Base-by-base conservation (phyloP, 2,329 filamentous ascomycete species). In the Coniochaeta hoffmannii region DNA sequence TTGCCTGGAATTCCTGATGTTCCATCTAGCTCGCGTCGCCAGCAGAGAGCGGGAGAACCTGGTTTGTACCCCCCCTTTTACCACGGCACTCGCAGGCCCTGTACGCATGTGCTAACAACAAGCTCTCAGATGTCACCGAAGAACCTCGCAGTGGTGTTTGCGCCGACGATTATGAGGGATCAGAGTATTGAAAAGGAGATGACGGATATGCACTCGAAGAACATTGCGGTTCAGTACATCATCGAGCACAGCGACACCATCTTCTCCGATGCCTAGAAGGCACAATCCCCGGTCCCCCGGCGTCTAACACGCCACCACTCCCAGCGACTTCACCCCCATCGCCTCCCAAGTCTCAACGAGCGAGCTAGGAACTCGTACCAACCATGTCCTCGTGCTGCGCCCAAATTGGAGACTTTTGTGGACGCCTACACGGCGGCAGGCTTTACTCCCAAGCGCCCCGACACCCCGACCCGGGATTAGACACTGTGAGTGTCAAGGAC, bases 131-230 rank as follows among this genome's bases (percentile, higher is more conserved):
- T 99, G 94, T 96, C 90, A 24, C 89, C 93, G 56, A 89, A 95
- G 73, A 99, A 99, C 68, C 75, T 97, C 58, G 91, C 94, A 3
- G 94, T 99, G 41, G 94, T 99, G 35, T 99, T 99, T 68, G 94
- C 94, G 9, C 94, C 94, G 8, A 99, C 94, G 1, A 95, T 99
- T 63, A 96, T 99, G 90, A 84, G 93, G 63, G 91, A 95, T 56
- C 80, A 86, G 67, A 93, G 87, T 65, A 82, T 97, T 58, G 90
- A 96, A 69, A 86, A 91, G 58, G 94, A 99, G 71, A 95, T 99
- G 85, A 93, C 87, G 30, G 94, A 99, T 68, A 96, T 96, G 79
- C 89, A 94, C 68, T 82, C 87, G 63, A 97, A 97, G 80, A 96
- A 96, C 64, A 80, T 88, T 60, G 90, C 90, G 6, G 87, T 97